phyloP scores from a whole-genome alignment of 2,329 filamentous ascomycete species.

The Pseudogymnoascus verrucosus region DNA sequence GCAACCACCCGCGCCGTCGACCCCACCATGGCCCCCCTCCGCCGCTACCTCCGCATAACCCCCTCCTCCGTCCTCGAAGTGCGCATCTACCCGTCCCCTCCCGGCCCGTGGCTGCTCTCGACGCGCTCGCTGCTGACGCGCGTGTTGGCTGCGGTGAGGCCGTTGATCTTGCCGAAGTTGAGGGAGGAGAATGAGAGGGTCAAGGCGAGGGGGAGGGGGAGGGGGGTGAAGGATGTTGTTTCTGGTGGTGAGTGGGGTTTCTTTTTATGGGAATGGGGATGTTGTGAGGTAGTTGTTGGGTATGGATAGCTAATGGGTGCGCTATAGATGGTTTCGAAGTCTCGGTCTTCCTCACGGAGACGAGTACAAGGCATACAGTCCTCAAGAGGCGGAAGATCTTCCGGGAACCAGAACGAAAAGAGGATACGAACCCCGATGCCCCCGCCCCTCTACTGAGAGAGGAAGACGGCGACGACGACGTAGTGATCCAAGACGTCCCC shows the following conservation, averaged over 20 bases:
- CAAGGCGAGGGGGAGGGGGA: constrained; percentile 50
- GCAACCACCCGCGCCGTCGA: not conserved
- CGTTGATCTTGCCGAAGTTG: constrained; percentile 81
- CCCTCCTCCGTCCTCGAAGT: constrained; percentile 94
- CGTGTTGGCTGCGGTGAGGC: constrained; percentile 77
- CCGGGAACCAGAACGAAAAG: constrained; percentile 45
- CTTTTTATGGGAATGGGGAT: no score
- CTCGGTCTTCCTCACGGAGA: constrained; percentile 85
- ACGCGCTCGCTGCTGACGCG: constrained; percentile 68
- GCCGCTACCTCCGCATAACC: constrained; percentile 83
- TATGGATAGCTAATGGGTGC: not conserved
- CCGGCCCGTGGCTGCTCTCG: constrained; percentile 77
- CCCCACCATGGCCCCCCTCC: constrained; percentile 68
- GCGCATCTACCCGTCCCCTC: constrained; percentile 90
- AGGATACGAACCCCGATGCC: constrained; percentile 28
- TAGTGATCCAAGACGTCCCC: constrained; percentile 21
- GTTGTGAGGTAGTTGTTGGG: no score
- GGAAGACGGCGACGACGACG: constrained; percentile 23
- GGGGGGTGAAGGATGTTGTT: constrained; percentile 76
- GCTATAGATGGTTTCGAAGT: constrained; percentile 84
- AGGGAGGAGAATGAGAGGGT: constrained; percentile 75
- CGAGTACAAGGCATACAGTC: constrained; percentile 74
- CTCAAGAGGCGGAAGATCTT: constrained; percentile 80
- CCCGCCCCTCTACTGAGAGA: constrained; percentile 16
- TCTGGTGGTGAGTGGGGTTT: constrained; percentile 53